Evolutionary conservation across 2,329 filamentous ascomycete species (phyloP).

Genomic region (Stachybotrys echinatus): DNA sequence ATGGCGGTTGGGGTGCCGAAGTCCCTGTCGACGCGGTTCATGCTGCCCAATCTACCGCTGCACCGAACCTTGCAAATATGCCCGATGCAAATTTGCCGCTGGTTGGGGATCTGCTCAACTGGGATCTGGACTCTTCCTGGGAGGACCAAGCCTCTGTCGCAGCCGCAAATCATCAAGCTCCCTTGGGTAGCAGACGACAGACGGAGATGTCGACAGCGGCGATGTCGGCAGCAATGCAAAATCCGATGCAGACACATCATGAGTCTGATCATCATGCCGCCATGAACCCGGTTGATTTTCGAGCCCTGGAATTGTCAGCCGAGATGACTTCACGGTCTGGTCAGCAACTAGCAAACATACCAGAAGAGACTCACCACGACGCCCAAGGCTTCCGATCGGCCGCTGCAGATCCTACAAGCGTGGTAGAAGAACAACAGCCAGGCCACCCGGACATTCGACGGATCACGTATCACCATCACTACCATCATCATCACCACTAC

Average conservation of each 20-base stretch:
- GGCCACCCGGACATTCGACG: background rate
- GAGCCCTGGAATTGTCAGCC: background rate
- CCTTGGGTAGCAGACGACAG: no score
- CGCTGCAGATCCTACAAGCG: no score
- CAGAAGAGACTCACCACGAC: background rate
- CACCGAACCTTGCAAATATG: background rate
- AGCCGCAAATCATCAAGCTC: no score
- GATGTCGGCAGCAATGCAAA: background rate
- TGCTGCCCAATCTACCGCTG: background rate
- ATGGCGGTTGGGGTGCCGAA: background rate
- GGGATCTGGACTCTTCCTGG: constrained; percentile 1
- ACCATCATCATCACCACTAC: constrained; percentile 1
- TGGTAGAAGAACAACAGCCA: no score
- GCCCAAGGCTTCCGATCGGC: background rate
- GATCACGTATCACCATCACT: background rate
- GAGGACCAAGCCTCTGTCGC: no score
- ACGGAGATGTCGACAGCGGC: background rate
- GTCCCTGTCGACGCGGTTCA: background rate
- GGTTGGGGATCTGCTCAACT: background rate
- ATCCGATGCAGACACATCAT: background rate
- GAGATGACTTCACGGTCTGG: background rate
- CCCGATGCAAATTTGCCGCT: background rate
- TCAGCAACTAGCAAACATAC: background rate
- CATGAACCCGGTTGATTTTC: background rate
- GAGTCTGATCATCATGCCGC: background rate